Conservation (phyloP, 2,329 filamentous ascomycete species). For the Penicillium sp. region DNA sequence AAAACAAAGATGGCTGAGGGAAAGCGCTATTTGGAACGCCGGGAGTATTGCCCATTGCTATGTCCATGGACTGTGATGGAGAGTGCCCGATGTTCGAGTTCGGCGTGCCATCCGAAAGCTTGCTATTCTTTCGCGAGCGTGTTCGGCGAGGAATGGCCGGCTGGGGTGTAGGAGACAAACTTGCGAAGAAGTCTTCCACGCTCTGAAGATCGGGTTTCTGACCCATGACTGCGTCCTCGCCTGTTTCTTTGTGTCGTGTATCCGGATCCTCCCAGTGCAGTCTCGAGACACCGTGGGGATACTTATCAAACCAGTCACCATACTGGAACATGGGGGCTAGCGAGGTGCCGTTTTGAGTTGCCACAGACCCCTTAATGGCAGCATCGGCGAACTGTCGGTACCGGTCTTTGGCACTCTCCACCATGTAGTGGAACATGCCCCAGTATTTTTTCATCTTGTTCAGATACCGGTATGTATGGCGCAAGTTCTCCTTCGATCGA, state of each 20-base stretch:
- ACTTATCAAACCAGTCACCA: slow-evolving; percentile 95
- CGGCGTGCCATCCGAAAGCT: slow-evolving; percentile 25
- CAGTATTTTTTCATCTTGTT: slow-evolving; percentile 96
- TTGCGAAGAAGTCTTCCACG: slow-evolving; percentile 91
- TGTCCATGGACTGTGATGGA: slow-evolving; percentile 31
- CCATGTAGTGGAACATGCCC: slow-evolving; percentile 98
- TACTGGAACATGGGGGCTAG: slow-evolving; percentile 81
- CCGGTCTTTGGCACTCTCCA: slow-evolving; percentile 85
- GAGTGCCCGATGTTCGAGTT: slow-evolving; percentile 31
- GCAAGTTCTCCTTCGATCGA: slow-evolving; percentile 78
- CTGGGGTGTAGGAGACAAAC: slow-evolving; percentile 65
- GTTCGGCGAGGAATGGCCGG: slow-evolving; percentile 50
- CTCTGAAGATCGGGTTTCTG: slow-evolving; percentile 90
- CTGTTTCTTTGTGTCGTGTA: slow-evolving; percentile 70
- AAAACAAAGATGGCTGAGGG: slow-evolving; percentile 39
- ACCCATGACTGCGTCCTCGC: slow-evolving; percentile 84
- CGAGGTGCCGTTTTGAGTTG: slow-evolving; percentile 36
- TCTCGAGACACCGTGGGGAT: slow-evolving; percentile 86
- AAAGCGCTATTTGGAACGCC: slow-evolving; percentile 38
- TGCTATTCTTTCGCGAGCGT: slow-evolving; percentile 33
- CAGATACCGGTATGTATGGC: slow-evolving; percentile 85
- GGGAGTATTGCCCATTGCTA: slow-evolving; percentile 33
- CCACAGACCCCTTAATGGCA: slow-evolving; percentile 64
- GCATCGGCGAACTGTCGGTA: slow-evolving; percentile 84
- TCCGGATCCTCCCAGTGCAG: slow-evolving; percentile 80